These are phyloP conservation scores for Conringia planisiliqua DNA, from an alignment of 345 rosid species.

Conservation along the genomic window DNA sequence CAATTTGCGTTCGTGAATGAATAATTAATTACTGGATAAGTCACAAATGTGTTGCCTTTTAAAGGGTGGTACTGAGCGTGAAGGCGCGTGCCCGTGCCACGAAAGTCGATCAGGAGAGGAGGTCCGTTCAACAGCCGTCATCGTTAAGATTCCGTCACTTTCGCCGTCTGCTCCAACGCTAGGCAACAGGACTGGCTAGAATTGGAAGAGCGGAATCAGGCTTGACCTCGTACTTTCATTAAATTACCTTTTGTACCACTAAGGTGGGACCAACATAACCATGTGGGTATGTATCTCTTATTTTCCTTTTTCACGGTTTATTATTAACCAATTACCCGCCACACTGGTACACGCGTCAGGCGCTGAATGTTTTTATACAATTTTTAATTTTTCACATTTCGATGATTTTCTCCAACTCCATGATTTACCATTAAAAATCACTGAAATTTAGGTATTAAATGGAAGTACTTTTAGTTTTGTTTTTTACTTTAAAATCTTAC, in stretches of 20 bases:
- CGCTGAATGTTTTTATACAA: not conserved
- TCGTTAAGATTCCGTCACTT: slow-evolving; percentile 49
- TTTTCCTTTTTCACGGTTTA: slow-evolving; percentile 30
- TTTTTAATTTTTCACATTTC: not conserved
- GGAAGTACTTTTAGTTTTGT: too few relatives aligned
- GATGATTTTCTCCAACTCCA: not conserved
- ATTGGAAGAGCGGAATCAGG: slow-evolving; percentile 39
- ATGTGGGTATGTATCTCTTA: slow-evolving; percentile 26
- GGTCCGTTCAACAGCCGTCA: slow-evolving; percentile 12
- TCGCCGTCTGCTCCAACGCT: slow-evolving; percentile 62
- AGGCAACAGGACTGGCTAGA: slow-evolving; percentile 61
- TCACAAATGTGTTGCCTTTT: not conserved
- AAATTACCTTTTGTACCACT: not conserved
- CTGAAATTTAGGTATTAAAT: not conserved
- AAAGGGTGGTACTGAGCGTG: slow-evolving; percentile 1
- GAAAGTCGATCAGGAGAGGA: slow-evolving; percentile 4
- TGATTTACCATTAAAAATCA: not conserved
- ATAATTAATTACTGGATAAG: slow-evolving; percentile 9
- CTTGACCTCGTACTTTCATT: slow-evolving; percentile 25
- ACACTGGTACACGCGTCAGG: not conserved
- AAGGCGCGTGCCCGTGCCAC: slow-evolving; percentile 35
- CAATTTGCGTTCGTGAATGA: not conserved
- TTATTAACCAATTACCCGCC: not conserved
- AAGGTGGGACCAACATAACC: slow-evolving; percentile 27
- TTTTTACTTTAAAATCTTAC: too few relatives aligned